These are phyloP conservation scores for Sclerotinia sclerotiorum DNA, from an alignment of 2,329 filamentous ascomycete species.

Conservation along the genomic window DNA sequence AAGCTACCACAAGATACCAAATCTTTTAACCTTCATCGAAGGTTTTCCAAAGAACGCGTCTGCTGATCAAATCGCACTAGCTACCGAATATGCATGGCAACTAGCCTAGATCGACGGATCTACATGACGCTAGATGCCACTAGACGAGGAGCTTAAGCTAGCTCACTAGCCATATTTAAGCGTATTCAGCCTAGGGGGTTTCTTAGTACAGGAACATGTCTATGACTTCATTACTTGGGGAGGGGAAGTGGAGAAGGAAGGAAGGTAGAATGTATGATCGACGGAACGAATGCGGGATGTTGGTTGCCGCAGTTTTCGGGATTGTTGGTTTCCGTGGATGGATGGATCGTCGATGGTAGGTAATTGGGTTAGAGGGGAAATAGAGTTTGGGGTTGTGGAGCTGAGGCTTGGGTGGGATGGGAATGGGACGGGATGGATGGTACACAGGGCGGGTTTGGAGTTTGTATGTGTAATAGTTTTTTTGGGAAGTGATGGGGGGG, in stretches of 20 bases:
- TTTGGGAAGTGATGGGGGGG: no score
- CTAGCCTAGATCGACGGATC: not conserved
- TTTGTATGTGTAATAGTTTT: no score
- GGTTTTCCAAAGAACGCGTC: not conserved
- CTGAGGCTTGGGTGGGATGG: no score
- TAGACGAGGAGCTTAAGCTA: not conserved
- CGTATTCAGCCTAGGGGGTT: not conserved
- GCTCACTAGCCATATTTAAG: not conserved
- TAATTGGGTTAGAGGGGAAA: no score
- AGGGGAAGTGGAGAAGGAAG: not conserved
- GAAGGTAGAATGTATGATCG: not conserved
- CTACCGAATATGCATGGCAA: not conserved
- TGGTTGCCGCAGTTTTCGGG: no score
- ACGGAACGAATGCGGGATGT: no score
- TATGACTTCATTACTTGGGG: conserved; percentile 10
- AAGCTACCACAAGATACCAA: not conserved
- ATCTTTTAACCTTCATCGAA: not conserved
- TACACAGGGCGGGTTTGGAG: no score
- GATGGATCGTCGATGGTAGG: no score
- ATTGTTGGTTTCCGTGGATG: no score
- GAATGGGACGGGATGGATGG: no score
- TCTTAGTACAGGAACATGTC: not conserved
- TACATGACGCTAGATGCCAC: not conserved
- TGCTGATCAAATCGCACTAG: not conserved
- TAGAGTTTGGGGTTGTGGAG: no score